These are phyloP conservation scores for Hypomyces perniciosus DNA, from an alignment of 2,329 filamentous ascomycete genomes.

Conservation along the genomic window DNA sequence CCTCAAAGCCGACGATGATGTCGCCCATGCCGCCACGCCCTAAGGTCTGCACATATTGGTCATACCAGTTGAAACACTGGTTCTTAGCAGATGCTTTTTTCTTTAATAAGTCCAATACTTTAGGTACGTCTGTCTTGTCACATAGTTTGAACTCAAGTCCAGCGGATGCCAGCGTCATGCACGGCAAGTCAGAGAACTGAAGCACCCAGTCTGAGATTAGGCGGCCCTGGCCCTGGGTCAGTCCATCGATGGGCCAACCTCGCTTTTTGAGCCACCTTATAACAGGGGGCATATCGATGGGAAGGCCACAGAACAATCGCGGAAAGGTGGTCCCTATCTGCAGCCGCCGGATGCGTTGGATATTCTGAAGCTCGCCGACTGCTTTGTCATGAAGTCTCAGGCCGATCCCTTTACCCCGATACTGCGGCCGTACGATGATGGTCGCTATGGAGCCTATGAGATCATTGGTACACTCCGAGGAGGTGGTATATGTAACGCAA, in stretches of 20 bases:
- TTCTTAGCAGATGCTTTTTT: conserved; percentile 38
- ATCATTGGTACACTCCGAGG: conserved; percentile 45
- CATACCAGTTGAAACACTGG: conserved; percentile 51
- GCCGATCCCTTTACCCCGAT: conserved; percentile 46
- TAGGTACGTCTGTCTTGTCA: conserved; percentile 38
- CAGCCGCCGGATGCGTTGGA: conserved; percentile 46
- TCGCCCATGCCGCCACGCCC: conserved; percentile 44
- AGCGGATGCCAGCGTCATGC: conserved; percentile 32
- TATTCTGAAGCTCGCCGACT: conserved; percentile 41
- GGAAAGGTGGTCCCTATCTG: conserved; percentile 56
- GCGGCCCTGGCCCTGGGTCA: conserved; percentile 41
- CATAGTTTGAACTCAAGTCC: conserved; percentile 41
- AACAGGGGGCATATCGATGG: conserved; percentile 31
- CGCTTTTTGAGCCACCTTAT: conserved; percentile 49
- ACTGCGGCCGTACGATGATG: conserved; percentile 45
- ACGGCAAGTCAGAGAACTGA: conserved; percentile 43
- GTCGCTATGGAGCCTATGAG: conserved; percentile 51
- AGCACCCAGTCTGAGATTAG: conserved; percentile 50
- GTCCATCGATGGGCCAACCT: conserved; percentile 45
- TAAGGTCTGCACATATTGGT: conserved; percentile 49
- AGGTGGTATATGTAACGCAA: conserved; percentile 55
- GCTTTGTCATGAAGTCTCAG: conserved; percentile 47
- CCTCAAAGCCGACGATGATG: conserved; percentile 48
- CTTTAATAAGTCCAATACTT: conserved; percentile 45
- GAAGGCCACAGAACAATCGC: conserved; percentile 50